A percentile compares a stretch with the other conserved stretches of the same genome.
Evolutionary conservation across 2,329 filamentous ascomycete species (phyloP).

Genomic region (Talaromyces islandicus): DNA sequence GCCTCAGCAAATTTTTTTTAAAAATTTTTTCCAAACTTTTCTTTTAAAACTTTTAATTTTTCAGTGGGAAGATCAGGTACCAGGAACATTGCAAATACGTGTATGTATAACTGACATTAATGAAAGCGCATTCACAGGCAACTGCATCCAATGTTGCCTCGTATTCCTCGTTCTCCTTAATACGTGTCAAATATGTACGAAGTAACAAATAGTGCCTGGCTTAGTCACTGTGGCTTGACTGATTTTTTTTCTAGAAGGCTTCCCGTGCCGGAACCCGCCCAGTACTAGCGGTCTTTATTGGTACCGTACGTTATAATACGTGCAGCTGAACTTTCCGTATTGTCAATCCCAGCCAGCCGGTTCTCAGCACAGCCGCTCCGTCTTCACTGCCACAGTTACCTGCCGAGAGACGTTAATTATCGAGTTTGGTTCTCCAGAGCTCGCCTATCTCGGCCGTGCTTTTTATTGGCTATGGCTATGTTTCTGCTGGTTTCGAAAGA

Average conservation of each 20-base stretch:
- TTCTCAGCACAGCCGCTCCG: neutral
- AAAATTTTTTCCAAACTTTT: no score
- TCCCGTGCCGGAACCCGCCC: neutral
- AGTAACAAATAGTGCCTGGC: neutral
- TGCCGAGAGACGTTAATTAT: no score
- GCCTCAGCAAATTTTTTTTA: neutral
- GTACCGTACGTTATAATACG: no score
- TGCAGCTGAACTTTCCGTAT: neutral
- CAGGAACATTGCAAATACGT: neutral
- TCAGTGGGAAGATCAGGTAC: neutral
- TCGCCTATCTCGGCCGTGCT: neutral
- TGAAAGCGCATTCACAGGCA: no score
- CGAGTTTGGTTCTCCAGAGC: neutral
- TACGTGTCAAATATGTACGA: no score
- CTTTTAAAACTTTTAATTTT: no score
- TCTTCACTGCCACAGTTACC: neutral
- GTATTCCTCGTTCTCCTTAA: no score
- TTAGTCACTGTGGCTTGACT: neutral
- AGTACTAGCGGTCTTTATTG: neutral
- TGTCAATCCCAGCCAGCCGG: neutral
- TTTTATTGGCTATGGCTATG: neutral
- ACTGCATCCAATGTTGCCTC: no score
- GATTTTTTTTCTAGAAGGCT: neutral
- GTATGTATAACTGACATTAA: no score
- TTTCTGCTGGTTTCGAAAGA: neutral